Evolutionary conservation across 164 flowering plant species (phyloP).

Genomic region (Malania oleifera): DNA sequence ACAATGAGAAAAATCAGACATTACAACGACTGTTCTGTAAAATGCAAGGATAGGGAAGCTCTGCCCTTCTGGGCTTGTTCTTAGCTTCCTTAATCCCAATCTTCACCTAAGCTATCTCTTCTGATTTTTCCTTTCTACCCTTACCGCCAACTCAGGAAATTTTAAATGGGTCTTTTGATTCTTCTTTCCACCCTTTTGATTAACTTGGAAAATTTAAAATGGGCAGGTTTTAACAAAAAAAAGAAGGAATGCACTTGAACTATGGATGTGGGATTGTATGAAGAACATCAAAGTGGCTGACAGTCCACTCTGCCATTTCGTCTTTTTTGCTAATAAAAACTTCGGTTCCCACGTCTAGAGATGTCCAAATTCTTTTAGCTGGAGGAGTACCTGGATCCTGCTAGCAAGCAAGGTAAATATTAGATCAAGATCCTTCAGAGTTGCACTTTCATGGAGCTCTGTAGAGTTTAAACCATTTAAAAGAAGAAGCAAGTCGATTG

Average conservation of each 20-base stretch:
- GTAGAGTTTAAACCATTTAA: slow-evolving; percentile 31
- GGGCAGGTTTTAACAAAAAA: too few relatives aligned
- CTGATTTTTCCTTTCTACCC: too few relatives aligned
- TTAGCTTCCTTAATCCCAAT: slow-evolving; percentile 11
- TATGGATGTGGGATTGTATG: too few relatives aligned
- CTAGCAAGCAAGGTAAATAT: neutral
- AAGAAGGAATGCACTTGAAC: too few relatives aligned
- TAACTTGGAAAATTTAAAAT: too few relatives aligned
- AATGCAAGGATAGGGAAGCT: slow-evolving; percentile 9
- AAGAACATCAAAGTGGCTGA: slow-evolving; percentile 54
- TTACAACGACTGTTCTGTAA: neutral
- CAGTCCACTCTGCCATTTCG: slow-evolving; percentile 60
- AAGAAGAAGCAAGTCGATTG: too few relatives aligned
- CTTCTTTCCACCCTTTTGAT: too few relatives aligned
- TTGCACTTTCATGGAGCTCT: too few relatives aligned
- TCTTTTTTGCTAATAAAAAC: slow-evolving; percentile 40
- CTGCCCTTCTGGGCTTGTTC: slow-evolving; percentile 12
- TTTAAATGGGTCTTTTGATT: too few relatives aligned
- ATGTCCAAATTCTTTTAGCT: slow-evolving; percentile 55
- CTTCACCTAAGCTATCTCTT: too few relatives aligned
- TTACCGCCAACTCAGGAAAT: too few relatives aligned
- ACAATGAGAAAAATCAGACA: neutral
- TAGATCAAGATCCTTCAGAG: neutral
- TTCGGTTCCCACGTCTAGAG: slow-evolving; percentile 66
- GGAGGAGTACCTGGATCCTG: slow-evolving; percentile 68